Evolutionary conservation across 805 yeast species (phyloP).

Genomic region (Hanseniaspora meyeri): DNA sequence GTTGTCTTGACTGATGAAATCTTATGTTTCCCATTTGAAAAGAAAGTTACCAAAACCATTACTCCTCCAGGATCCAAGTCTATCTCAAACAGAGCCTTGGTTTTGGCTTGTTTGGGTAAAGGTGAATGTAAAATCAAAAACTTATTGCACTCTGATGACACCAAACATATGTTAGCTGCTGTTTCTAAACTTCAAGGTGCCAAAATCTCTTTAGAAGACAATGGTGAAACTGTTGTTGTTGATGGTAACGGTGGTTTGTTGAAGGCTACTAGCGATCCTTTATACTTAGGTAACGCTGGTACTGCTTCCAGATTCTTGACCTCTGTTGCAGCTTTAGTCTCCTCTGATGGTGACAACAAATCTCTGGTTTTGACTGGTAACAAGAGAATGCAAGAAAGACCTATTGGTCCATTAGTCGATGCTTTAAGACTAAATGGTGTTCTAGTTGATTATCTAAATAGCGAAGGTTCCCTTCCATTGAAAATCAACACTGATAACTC

Average conservation of each 20-base stretch:
- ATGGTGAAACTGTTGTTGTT: constrained; percentile 79
- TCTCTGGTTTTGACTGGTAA: constrained; percentile 75
- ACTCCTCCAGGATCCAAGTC: constrained; percentile 96
- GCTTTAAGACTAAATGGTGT: constrained; percentile 78
- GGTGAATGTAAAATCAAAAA: constrained; percentile 78
- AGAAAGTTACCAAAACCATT: constrained; percentile 31
- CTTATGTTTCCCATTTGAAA: constrained; percentile 46
- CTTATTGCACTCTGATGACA: constrained; percentile 89
- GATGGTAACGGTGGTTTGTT: constrained; percentile 73
- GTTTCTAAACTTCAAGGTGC: constrained; percentile 73
- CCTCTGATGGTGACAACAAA: constrained; percentile 32
- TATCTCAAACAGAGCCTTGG: constrained; percentile 85
- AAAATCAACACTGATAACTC: constrained; percentile 56
- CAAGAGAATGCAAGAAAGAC: constrained; percentile 93
- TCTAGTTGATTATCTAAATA: constrained; percentile 54
- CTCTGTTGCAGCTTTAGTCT: constrained; percentile 77
- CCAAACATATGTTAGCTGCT: constrained; percentile 87
- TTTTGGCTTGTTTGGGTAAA: constrained; percentile 79
- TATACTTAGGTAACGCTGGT: constrained; percentile 94
- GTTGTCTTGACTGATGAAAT: constrained; percentile 76
- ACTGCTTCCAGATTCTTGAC: constrained; percentile 94
- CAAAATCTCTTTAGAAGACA: constrained; percentile 64
- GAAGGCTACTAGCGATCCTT: constrained; percentile 47
- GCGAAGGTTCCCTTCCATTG: constrained; percentile 76
- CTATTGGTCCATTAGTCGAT: constrained; percentile 90